Evolutionary conservation across 495 filamentous ascomycete species (phyloP).

Genomic region (Lasiosphaeria ovina): DNA sequence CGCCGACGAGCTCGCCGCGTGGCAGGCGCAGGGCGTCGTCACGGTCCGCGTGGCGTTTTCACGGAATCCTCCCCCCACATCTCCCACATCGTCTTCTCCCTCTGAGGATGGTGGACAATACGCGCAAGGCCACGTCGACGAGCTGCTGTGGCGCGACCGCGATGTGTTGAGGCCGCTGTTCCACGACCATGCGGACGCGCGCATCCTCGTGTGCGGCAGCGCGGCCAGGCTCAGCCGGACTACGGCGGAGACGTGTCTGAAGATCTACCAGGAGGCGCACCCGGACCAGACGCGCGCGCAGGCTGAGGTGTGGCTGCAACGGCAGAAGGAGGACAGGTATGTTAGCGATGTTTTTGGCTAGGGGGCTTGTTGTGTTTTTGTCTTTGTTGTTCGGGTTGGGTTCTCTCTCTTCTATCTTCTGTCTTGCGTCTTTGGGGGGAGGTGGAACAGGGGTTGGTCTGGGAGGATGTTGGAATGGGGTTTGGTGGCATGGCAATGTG

Average conservation of each 20-base stretch:
- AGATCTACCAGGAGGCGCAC: conserved; percentile 49
- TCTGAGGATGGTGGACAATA: no score
- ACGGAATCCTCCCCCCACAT: conserved; percentile 20
- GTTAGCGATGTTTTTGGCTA: conserved; percentile 62
- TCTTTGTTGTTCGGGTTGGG: neutral
- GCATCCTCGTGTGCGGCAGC: conserved; percentile 62
- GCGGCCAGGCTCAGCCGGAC: conserved; percentile 48
- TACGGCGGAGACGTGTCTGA: conserved; percentile 39
- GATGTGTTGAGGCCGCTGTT: conserved; percentile 49
- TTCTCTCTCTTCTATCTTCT: neutral
- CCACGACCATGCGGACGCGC: conserved; percentile 42
- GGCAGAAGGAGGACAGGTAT: conserved; percentile 55
- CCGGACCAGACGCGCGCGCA: conserved; percentile 37
- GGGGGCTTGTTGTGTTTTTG: neutral
- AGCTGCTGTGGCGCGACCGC: conserved; percentile 55
- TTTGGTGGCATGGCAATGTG: no score
- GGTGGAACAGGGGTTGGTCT: no score
- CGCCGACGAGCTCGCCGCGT: conserved; percentile 49
- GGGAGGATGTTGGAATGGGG: no score
- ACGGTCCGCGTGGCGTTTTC: conserved; percentile 35
- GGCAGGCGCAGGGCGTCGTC: conserved; percentile 53
- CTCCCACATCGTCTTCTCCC: no score
- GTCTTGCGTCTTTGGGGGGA: no score
- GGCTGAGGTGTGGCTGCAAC: conserved; percentile 50
- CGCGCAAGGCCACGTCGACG: conserved; percentile 53